A percentile compares a stretch with the other conserved stretches of the same genome.
phyloP scores from a whole-genome alignment of 1,139 yeast genomes.

The Geotrichum carabidarum region DNA sequence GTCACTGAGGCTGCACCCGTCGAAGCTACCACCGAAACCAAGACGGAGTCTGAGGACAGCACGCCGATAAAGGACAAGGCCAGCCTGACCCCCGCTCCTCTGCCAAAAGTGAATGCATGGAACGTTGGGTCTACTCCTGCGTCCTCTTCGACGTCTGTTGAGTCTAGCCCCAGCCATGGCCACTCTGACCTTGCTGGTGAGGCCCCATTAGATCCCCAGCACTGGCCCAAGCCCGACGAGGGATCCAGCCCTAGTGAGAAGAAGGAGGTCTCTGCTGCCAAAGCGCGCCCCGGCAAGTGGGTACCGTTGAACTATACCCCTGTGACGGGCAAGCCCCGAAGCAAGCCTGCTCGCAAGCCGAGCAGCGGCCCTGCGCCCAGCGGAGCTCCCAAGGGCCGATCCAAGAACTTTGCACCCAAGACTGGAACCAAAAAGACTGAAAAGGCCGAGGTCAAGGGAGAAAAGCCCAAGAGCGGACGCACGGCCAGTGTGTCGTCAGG shows the following conservation, averaged over 20 bases:
- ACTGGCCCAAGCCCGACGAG: constrained; percentile 23
- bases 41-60: constrained; percentile 30
- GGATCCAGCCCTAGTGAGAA: constrained; percentile 12
- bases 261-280: constrained; percentile 10
- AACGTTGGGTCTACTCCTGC: constrained; percentile 23
- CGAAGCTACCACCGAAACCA: constrained; percentile 18
- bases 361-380: constrained; percentile 4
- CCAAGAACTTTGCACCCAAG: constrained; percentile 56
- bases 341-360: constrained; percentile 16
- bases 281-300: constrained; percentile 14
- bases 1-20: not conserved
- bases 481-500: constrained; percentile 6
- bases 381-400: constrained; percentile 15
- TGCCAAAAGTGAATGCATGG: constrained; percentile 43
- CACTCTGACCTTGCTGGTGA: constrained; percentile 9
- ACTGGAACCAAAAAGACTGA: constrained; percentile 30
- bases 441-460: not conserved
- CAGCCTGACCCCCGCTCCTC: constrained; percentile 43
- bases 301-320: constrained; percentile 18
- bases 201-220: constrained; percentile 16
- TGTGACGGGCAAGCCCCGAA: constrained; percentile 9
- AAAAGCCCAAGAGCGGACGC: constrained; percentile 6
- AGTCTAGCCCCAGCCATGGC: constrained; percentile 22
- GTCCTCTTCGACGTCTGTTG: constrained; percentile 20
- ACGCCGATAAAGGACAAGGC: constrained; percentile 21